Conservation (phyloP, 177 flowering plant genomes). For the Telopea speciosissima region DNA sequence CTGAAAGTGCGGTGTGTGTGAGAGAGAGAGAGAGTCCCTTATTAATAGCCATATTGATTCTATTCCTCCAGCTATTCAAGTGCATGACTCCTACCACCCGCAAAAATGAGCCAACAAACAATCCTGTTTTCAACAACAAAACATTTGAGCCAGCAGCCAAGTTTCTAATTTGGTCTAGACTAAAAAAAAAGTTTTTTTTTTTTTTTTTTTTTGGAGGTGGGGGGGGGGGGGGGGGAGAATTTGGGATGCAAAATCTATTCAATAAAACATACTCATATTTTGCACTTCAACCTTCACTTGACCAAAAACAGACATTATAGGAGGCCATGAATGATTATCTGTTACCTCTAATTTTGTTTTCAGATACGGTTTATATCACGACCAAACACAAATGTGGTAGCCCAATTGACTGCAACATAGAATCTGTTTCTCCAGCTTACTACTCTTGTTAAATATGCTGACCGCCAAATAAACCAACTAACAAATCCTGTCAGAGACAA, state of each 20-base stretch:
- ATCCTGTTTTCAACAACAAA: not conserved
- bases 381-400: conserved; percentile 81
- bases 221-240: no score
- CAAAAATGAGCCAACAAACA: not conserved
- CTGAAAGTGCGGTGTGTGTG: not conserved
- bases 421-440: conserved; percentile 97
- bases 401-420: conserved; percentile 90
- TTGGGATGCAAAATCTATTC: not conserved
- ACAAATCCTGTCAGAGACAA: conserved; percentile 68
- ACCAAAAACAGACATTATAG: not conserved
- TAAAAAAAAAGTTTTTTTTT: no score
- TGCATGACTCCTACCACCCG: no score
- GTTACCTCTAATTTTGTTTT: not conserved
- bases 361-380: conserved; percentile 87
- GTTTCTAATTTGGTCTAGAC: not conserved
- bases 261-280: no score
- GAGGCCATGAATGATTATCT: not conserved
- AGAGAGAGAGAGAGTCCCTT: not conserved
- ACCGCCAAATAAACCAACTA: conserved; percentile 95
- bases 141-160: not conserved
- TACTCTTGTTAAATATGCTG: conserved; percentile 89
- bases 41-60: not conserved
- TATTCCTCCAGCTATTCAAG: conserved; percentile 1
- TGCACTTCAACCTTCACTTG: no score
- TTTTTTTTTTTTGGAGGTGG: not conserved